These are phyloP conservation scores for Dictyostelium brefeldianum DNA, from an alignment of 78 protist genomes.

Conservation along the genomic window DNA sequence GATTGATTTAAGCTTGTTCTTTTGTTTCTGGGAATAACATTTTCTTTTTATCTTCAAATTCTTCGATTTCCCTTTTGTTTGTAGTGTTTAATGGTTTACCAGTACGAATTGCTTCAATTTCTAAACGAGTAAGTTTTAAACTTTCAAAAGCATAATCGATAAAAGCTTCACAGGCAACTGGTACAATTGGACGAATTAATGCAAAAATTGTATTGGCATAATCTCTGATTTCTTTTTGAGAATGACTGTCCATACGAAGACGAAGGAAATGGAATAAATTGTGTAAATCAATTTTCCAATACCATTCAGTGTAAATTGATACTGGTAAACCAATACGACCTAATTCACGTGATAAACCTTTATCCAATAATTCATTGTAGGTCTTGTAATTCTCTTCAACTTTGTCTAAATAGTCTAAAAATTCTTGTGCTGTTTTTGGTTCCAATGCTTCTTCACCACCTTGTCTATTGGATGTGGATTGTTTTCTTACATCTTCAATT, in stretches of 20 bases:
- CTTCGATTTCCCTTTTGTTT: conserved; percentile 64
- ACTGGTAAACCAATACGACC: conserved; percentile 81
- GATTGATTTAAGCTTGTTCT: not conserved
- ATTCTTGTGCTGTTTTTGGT: conserved; percentile 74
- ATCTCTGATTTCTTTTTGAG: conserved; percentile 75
- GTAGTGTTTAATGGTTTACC: conserved; percentile 67
- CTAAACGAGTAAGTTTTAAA: conserved; percentile 53
- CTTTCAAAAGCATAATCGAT: conserved; percentile 65
- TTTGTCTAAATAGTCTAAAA: conserved; percentile 66
- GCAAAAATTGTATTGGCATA: conserved; percentile 78
- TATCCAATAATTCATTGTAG: conserved; percentile 50
- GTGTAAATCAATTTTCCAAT: conserved; percentile 81
- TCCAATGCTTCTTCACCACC: conserved; percentile 77
- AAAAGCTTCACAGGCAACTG: conserved; percentile 80
- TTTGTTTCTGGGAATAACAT: not conserved
- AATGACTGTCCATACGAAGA: conserved; percentile 70
- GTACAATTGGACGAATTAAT: conserved; percentile 54
- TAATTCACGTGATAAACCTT: conserved; percentile 59
- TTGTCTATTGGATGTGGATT: conserved; percentile 66
- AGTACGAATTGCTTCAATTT: conserved; percentile 74
- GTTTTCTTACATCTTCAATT: conserved; percentile 64
- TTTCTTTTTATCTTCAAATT: conserved; percentile 46
- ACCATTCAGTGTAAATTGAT: conserved; percentile 74
- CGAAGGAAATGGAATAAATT: conserved; percentile 75
- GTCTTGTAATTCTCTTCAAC: conserved; percentile 66